Evolutionary conservation across 768 basidiomycete genomes (phyloP).

Genomic region (Hygrocybe coccinea): DNA sequence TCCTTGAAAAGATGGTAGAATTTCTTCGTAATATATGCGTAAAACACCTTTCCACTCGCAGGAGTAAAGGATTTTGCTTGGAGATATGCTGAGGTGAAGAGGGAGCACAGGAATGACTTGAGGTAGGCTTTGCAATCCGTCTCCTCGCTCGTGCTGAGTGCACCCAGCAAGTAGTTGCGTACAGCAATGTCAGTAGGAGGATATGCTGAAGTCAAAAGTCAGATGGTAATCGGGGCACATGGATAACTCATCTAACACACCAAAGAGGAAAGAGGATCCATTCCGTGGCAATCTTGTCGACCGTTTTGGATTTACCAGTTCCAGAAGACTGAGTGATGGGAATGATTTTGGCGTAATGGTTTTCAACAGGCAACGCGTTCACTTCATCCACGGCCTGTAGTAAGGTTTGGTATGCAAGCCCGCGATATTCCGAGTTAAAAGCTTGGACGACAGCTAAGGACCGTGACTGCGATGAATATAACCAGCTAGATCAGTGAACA

Average conservation of each 20-base stretch:
- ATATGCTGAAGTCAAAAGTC: too few species aligned
- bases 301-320: too few species aligned
- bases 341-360: too few species aligned
- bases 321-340: too few species aligned
- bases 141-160: not conserved
- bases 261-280: constrained; percentile 4
- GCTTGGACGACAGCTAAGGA: too few species aligned
- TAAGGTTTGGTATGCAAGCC: too few species aligned
- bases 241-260: not conserved
- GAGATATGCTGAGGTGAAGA: not conserved
- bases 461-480: too few species aligned
- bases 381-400: too few species aligned
- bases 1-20: constrained; percentile 3
- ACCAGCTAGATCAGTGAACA: too few species aligned
- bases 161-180: not conserved
- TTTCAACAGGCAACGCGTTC: too few species aligned
- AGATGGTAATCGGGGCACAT: not conserved
- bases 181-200: not conserved
- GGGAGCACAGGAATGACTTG: constrained; percentile 1
- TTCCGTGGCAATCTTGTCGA: constrained; percentile 3
- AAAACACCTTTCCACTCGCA: not conserved
- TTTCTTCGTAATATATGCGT: not conserved
- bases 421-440: too few species aligned
- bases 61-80: not conserved
- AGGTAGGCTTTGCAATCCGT: not conserved